Percentiles rank a stretch among this genome's conserved stretches.
phyloP scores from a whole-genome alignment of 106 monocot species.

The Cymbidium sinense region DNA sequence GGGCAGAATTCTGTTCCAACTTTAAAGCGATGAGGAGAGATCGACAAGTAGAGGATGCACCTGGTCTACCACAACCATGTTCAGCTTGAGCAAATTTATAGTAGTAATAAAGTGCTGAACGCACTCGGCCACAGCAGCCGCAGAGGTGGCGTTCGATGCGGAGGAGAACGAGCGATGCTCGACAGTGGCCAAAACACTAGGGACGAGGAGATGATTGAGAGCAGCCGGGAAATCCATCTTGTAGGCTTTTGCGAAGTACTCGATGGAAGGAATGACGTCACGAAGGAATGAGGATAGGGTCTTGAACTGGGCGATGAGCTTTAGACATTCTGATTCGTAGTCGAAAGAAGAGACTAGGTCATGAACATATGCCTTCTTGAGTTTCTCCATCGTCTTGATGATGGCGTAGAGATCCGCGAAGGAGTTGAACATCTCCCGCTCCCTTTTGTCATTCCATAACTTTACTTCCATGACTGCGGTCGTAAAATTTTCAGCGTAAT shows the following conservation, averaged over 20 bases:
- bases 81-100: constrained; percentile 64
- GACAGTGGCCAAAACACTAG: constrained; percentile 73
- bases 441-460: constrained; percentile 75
- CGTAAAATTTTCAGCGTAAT: background rate
- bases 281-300: constrained; percentile 47
- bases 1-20: constrained; percentile 52
- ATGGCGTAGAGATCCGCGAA: constrained; percentile 94
- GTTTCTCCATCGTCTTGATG: constrained; percentile 87
- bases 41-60: constrained; percentile 69
- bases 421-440: constrained; percentile 79
- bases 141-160: constrained; percentile 15
- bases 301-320: no score
- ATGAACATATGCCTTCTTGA: constrained; percentile 88
- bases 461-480: constrained; percentile 37
- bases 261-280: constrained; percentile 49
- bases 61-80: constrained; percentile 70
- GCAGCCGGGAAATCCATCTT: constrained; percentile 69
- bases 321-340: constrained; percentile 87
- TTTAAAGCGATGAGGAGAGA: constrained; percentile 48
- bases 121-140: constrained; percentile 65
- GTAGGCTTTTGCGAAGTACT: constrained; percentile 68
- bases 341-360: constrained; percentile 80
- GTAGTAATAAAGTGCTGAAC: constrained; percentile 79
- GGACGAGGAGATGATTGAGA: constrained; percentile 61
- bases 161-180: constrained; percentile 51